Conservation (phyloP, 1,139 yeast genomes). For the Diutina rugosa region DNA sequence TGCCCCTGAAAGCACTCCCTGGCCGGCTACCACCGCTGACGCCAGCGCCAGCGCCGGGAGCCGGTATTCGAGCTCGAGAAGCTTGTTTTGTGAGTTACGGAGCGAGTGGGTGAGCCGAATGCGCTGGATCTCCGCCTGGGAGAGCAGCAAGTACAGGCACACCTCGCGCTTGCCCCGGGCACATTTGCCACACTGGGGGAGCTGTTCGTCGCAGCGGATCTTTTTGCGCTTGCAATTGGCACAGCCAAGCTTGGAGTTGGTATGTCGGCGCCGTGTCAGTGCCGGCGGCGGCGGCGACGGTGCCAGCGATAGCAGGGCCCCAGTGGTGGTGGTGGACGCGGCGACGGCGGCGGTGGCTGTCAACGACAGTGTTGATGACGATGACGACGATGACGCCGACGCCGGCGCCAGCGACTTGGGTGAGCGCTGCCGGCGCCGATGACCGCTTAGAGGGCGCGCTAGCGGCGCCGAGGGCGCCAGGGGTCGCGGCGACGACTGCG, state of each 20-base stretch:
- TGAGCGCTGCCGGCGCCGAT: no score
- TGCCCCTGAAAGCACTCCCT: no score
- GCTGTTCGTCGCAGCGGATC: slow-evolving; percentile 33
- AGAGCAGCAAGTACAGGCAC: slow-evolving; percentile 21
- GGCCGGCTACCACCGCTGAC: background rate
- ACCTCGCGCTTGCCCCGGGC: slow-evolving; percentile 15
- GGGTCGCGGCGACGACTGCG: background rate
- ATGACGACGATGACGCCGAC: background rate
- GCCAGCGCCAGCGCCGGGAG: slow-evolving; percentile 11
- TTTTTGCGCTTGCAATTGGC: slow-evolving; percentile 29
- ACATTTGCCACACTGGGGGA: slow-evolving; percentile 31
- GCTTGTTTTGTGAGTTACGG: slow-evolving; percentile 17
- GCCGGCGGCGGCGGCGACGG: background rate
- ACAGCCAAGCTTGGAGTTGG: slow-evolving; percentile 33
- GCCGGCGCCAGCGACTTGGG: no score
- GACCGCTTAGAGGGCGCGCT: no score
- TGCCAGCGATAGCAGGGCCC: background rate
- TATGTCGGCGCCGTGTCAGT: slow-evolving; percentile 21
- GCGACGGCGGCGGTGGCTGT: background rate
- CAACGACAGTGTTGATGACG: background rate
- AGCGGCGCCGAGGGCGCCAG: background rate
- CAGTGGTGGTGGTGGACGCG: background rate
- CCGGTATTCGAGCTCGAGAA: slow-evolving; percentile 15
- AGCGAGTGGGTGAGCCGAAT: slow-evolving; percentile 17
- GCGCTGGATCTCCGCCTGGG: slow-evolving; percentile 13